Base-by-base conservation (phyloP, 2,329 filamentous ascomycete genomes). In the Diplodia mutila region DNA sequence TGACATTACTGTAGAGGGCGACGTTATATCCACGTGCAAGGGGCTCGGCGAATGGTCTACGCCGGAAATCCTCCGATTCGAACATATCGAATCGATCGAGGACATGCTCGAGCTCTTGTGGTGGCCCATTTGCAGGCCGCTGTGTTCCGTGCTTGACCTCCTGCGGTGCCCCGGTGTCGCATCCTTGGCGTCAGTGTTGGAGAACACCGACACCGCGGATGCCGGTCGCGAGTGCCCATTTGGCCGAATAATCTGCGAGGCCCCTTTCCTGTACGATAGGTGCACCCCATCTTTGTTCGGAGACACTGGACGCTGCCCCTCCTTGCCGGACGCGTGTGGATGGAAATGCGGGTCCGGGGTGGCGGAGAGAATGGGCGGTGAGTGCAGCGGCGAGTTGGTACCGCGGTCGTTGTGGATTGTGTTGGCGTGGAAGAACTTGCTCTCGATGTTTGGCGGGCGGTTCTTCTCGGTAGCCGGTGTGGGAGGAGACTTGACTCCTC, bases 391-490 rank as follows among this genome's bases (percentile, higher is more conserved):
- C 49, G 74, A 71, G 34, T 68, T 73, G 25, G 53, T 46, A 46
- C 42, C 65, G 76, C 79, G 54, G 77, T 80, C 9, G 84, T 86
- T 53, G 52, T 73, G 73, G 55, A 75, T 72, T 7, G 74, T 77
- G 77, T 92, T 91, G 69, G 90, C 91, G 76, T 93, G 91, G 77
- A 93, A 88, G 81, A 94, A 93, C 75, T 91, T 92, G 78, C 73
- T 75, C 34, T 76, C 75, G 7, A 73, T 64, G 27, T 55, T 55
- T 21, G 66, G 59, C 5, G 59, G 59, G 21, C 72, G 73, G 1
- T 71, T 61, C 67, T 73, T 74, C 25, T 73, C 72, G 5, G 74
- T 66, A 2, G 75, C 71, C 1, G 77, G 78, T 29, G 76, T 68
- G 14, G 78, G 77, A 12, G 79, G 79, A 14, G 79, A 80, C 0